Base-by-base conservation (phyloP, 1,139 yeast species). In the Geotrichum histeridarum region DNA sequence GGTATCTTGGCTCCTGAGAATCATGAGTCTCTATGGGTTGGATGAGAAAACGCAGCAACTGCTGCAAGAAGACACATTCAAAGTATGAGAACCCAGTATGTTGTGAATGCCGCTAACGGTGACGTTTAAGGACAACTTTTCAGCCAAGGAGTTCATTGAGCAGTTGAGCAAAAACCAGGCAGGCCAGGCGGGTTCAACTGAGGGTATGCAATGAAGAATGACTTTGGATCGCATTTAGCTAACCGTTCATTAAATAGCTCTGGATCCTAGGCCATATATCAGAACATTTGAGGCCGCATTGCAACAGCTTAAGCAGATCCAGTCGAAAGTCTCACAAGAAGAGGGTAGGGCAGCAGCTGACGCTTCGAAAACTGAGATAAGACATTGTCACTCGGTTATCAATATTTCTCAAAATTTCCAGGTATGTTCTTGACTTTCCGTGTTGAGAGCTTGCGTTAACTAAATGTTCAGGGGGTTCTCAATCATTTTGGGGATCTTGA, bases 231-330 rank as follows among this genome's bases (percentile, higher is more conserved):
- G 5, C 27, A 22, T 22, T 31, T 5, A 30, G 27, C 37, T 32
- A 22, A 22, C 27, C 5, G 27, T 5, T 35, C 54, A 60, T 38
- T 60, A 59, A 41, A 51, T 54, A 62, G 68, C 69, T 2, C 64
- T 73, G 54, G 97, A 93, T 67, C 97, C 99, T 1, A 90, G 88
- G 63, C 99, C 99, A 1, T 91, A 88, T 67, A 93, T 93, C 53
- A 79, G 96, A 64, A 88, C 96, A 0, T 91, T 93, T 69, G 98
- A 91, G 69, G 82, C 93, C 1, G 89, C 94, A 1, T 73, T 90
- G 47, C 77, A 83, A 53, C 94, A 88, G 65, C 72, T 89, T 59
- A 80, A 83, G 62, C 76, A 76, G 50, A 70, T 90, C 47, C 77
- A 77, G 50, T 75, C 75, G 1, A 83, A 83, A 49, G 82, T 90